Evolutionary conservation across 306 rosid genomes (phyloP).

Genomic region (Inga laurina): DNA sequence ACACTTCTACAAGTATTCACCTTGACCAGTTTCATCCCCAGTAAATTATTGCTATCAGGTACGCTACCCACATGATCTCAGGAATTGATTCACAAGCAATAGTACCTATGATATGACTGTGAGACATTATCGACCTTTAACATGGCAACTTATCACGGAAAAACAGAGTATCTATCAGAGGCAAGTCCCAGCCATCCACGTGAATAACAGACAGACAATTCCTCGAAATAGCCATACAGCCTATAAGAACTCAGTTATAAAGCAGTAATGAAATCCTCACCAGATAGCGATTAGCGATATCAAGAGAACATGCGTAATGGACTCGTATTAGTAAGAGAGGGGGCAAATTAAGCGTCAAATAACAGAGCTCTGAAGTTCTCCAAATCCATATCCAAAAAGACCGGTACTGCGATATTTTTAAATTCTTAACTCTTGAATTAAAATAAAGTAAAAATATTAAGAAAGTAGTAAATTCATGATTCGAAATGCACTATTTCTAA

Average conservation of each 20-base stretch:
- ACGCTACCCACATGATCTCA: neutral
- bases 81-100: neutral
- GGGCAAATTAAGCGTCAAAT: neutral
- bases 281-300: neutral
- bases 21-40: neutral
- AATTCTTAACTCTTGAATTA: neutral
- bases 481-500: slow-evolving; percentile 26
- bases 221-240: neutral
- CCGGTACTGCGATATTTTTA: neutral
- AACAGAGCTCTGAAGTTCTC: neutral
- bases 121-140: neutral
- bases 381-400: neutral
- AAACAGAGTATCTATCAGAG: neutral
- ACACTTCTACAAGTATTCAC: neutral
- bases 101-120: neutral
- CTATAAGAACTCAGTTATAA: neutral
- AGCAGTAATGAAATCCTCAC: neutral
- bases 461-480: neutral
- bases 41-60: neutral
- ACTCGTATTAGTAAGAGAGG: neutral
- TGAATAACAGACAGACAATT: neutral
- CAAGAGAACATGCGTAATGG: neutral
- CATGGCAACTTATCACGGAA: neutral
- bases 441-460: no score
- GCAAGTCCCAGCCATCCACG: neutral